Evolutionary conservation across 2,329 filamentous ascomycete species (phyloP), one percentile per base, ranked within the genome.

Genomic region (Neonectria hederae): DNA sequence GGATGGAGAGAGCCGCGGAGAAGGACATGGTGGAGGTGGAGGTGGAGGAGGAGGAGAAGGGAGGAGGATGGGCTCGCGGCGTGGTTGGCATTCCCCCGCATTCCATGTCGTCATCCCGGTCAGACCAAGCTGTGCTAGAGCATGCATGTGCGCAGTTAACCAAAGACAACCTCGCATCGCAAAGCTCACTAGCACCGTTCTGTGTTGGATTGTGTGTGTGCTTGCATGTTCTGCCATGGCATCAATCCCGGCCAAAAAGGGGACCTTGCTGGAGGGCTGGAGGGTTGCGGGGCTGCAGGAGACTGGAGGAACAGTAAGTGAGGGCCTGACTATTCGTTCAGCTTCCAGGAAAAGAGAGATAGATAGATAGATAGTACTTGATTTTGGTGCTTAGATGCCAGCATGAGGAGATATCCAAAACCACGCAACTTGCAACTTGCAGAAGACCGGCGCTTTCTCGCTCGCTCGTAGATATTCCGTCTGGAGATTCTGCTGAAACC

Each of bases 21-120:
- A 26, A 24, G 40, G 46, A 24, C 19, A 43, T 24, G 35, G 30
- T n/a, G 26, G 26, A 64, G 24, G 54, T 54, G 53, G 43, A 30
- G 49, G 40, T 35, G 45, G 54, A 35, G 54, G 59, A 32, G 35
- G 42, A 55, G 32, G 54, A 32, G 52, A 26, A 30, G 28, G 59
- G 30, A 59, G 52, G 42, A 55, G 57, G 19, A 63, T 59, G 68
- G 56, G 62, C 68, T 67, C 65, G 63, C 64, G 53, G 38, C 46
- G 53, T 57, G 45, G 45, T 59, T 67, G 68, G 68, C 45, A 73
- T 72, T 73, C 70, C 74, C 74, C 74, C 74, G 74, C 74, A 76
- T 75, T 76, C 72, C 74, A 75, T 76, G 72, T 74, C 74, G 74
- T 76, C 74, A 76, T 76, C 72, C 69, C 72, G 70, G 67, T 42